Percentiles rank a stretch among this genome's conserved stretches.
Evolutionary conservation across 1,139 yeast genomes (phyloP).

Genomic region (Geotrichum siamense): DNA sequence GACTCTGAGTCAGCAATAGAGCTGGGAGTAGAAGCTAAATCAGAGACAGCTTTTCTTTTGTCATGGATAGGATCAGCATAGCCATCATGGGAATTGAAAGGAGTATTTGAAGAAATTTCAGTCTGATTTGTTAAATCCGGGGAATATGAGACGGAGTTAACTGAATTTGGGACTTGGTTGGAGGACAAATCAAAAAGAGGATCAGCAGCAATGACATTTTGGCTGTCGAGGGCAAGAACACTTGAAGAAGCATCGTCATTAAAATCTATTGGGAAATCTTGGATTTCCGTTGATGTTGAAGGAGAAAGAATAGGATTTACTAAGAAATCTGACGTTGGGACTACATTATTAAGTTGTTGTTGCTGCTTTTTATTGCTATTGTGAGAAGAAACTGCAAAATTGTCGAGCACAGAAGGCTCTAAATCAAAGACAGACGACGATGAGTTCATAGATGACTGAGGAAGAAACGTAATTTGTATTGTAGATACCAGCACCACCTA

Average conservation of each 20-base stretch:
- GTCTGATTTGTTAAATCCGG: constrained; percentile 2
- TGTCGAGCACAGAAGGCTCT: constrained; percentile 3
- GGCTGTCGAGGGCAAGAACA: background rate
- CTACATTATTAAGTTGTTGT: background rate
- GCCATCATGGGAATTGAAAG: background rate
- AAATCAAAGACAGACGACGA: constrained; percentile 7
- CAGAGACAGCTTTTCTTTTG: constrained; percentile 15
- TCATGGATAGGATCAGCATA: constrained; percentile 1
- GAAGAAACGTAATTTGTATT: background rate
- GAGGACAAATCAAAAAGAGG: background rate
- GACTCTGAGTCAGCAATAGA: background rate
- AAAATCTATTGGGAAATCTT: background rate
- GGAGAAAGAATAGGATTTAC: background rate
- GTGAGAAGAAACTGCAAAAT: background rate
- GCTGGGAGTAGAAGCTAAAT: background rate
- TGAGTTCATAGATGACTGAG: constrained; percentile 1
- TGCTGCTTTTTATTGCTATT: background rate
- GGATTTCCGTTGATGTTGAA: background rate
- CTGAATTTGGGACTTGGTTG: constrained; percentile 9
- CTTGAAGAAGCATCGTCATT: background rate
- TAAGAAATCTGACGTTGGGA: constrained; percentile 1
- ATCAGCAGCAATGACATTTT: background rate
- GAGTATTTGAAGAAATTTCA: background rate
- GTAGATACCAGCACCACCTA: too few relatives aligned
- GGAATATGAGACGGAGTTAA: constrained; percentile 9